phyloP scores from a whole-genome alignment of 2,329 filamentous ascomycete species.

The Plectosphaerella plurivora region DNA sequence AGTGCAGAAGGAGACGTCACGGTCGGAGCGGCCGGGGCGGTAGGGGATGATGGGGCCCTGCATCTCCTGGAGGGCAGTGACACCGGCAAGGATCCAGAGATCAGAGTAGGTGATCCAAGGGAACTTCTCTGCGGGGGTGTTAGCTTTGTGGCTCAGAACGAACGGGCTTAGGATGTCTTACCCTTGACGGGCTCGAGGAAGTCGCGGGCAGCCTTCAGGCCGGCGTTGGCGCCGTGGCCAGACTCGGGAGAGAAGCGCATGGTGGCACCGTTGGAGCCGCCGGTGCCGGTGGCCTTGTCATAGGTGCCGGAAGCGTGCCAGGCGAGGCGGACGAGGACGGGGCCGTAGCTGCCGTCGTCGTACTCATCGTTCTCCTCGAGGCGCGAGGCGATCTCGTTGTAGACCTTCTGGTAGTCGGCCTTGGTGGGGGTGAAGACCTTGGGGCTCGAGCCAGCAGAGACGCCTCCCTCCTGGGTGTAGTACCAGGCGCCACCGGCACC shows the following conservation, averaged over 20 bases:
- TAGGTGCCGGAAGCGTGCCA: constrained; percentile 95
- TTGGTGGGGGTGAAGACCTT: constrained; percentile 66
- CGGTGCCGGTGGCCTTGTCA: constrained; percentile 81
- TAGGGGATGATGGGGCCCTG: constrained; percentile 82
- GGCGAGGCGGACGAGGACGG: constrained; percentile 82
- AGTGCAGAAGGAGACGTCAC: constrained; percentile 78
- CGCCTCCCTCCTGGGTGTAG: constrained; percentile 56
- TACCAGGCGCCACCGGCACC: constrained; percentile 63
- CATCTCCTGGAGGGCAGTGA: constrained; percentile 91
- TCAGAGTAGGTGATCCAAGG: constrained; percentile 97
- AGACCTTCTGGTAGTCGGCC: constrained; percentile 93
- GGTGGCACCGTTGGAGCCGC: constrained; percentile 92
- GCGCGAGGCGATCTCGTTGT: constrained; percentile 75
- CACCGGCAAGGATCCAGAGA: constrained; percentile 88
- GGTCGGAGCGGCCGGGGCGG: constrained; percentile 80
- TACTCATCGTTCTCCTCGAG: constrained; percentile 91
- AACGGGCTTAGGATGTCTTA: constrained; percentile 30
- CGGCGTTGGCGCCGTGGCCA: constrained; percentile 90
- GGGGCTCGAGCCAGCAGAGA: constrained; percentile 39
- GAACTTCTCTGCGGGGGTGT: constrained; percentile 56
- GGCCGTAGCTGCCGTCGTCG: constrained; percentile 93
- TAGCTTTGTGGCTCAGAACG: constrained; percentile 2
- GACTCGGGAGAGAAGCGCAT: constrained; percentile 92
- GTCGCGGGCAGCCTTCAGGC: constrained; percentile 78
- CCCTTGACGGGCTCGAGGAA: constrained; percentile 91